Evolutionary conservation across 192 early-diverging fungal genomes (phyloP).

Genomic region (Geranomyces michiganensis): DNA sequence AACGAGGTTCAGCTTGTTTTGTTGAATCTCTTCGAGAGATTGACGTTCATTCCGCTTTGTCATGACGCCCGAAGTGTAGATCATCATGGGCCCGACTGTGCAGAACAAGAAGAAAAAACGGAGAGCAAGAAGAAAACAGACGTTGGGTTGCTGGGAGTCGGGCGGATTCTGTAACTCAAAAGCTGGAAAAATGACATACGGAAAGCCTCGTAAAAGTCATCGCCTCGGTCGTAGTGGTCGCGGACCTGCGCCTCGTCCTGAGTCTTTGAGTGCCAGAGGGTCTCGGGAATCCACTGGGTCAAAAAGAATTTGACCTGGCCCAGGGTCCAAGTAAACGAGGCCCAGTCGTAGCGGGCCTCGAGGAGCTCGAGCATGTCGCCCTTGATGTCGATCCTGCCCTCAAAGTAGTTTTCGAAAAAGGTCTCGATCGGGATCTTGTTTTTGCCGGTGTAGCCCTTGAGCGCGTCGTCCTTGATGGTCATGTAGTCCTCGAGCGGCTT

Average conservation of each 20-base stretch:
- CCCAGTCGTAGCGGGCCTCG: constrained; percentile 95
- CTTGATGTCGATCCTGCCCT: constrained; percentile 90
- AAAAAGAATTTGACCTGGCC: constrained; percentile 90
- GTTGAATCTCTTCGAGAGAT: constrained; percentile 91
- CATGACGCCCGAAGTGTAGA: constrained; percentile 95
- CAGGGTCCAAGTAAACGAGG: constrained; percentile 81
- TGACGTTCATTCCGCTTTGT: constrained; percentile 73
- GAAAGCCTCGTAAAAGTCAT: constrained; percentile 97
- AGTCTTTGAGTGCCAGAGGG: constrained; percentile 94
- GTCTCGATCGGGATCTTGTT: constrained; percentile 97
- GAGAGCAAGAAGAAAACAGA: not conserved
- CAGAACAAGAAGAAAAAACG: not conserved
- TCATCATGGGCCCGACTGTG: constrained; percentile 85
- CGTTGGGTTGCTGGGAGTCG: too few species aligned
- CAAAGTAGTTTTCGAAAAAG: constrained; percentile 97
- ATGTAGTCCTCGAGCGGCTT: constrained; percentile 86
- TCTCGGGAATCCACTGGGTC: constrained; percentile 95
- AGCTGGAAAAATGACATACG: constrained; percentile 38
- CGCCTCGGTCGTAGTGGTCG: constrained; percentile 97
- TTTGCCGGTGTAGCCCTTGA: constrained; percentile 72
- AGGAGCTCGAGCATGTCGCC: constrained; percentile 81
- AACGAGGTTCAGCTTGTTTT: constrained; percentile 93
- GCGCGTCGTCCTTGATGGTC: constrained; percentile 78
- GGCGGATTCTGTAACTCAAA: too few species aligned
- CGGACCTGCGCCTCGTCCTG: constrained; percentile 98